Percentiles rank a stretch among this genome's conserved stretches.
These are phyloP conservation scores for Penicillium nucicola DNA, from an alignment of 495 filamentous ascomycete genomes.

Conservation along the genomic window DNA sequence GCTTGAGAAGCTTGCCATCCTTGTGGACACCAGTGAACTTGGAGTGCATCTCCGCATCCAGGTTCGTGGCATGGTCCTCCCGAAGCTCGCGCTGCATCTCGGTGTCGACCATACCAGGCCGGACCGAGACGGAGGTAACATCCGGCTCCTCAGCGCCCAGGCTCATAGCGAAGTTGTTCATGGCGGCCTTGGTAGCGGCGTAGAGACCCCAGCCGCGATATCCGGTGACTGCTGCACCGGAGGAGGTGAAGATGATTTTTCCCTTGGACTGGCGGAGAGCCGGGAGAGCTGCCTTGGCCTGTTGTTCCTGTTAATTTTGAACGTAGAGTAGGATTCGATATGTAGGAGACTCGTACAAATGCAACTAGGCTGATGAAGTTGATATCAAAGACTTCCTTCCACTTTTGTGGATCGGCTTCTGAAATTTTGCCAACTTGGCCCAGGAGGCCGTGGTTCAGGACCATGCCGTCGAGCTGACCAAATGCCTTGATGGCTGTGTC, in stretches of 20 bases:
- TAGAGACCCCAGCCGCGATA: constrained; percentile 80
- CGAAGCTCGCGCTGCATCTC: constrained; percentile 88
- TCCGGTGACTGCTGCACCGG: constrained; percentile 64
- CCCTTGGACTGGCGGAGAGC: constrained; percentile 67
- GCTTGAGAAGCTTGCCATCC: constrained; percentile 66
- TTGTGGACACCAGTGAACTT: constrained; percentile 68
- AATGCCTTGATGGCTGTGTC: constrained; percentile 62
- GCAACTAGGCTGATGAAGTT: constrained; percentile 81
- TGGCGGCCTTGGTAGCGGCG: constrained; percentile 80
- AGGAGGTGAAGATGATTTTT: constrained; percentile 69
- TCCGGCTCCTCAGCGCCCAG: constrained; percentile 77
- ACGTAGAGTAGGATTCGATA: not conserved
- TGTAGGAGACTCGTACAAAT: constrained; percentile 56
- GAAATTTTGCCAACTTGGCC: constrained; percentile 72
- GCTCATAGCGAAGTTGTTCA: constrained; percentile 76
- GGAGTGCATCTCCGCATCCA: constrained; percentile 63
- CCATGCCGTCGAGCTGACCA: constrained; percentile 72
- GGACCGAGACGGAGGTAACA: constrained; percentile 66
- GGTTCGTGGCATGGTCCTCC: constrained; percentile 59
- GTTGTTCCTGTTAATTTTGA: constrained; percentile 9
- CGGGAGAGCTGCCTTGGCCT: constrained; percentile 74
- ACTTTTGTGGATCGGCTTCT: constrained; percentile 62
- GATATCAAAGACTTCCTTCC: constrained; percentile 72
- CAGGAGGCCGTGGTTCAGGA: constrained; percentile 85
- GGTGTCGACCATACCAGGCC: constrained; percentile 86